Evolutionary conservation across 148 eudicot species (phyloP).

Genomic region (Rhododendron griersonianum): DNA sequence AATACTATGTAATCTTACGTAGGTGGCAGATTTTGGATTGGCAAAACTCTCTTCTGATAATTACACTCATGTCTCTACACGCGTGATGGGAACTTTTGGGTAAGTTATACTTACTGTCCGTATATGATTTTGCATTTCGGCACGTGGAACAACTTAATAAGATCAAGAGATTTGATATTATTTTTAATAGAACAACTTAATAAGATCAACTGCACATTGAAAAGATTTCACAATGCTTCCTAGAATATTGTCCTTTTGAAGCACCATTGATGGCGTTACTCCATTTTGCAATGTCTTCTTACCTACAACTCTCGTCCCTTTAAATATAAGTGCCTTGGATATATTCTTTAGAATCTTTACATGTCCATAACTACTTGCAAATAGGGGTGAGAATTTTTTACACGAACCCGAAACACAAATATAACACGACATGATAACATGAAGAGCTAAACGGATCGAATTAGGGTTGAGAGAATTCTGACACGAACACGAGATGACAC

Average conservation of each 20-base stretch:
- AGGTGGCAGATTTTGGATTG: conserved; percentile 96
- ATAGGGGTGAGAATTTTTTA: too few relatives aligned
- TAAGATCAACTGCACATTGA: neutral
- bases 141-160: neutral
- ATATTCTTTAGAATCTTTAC: neutral
- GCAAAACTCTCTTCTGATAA: conserved; percentile 78
- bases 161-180: neutral
- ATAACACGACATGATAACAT: too few relatives aligned
- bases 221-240: neutral
- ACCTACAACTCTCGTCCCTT: neutral
- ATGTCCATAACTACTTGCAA: neutral
- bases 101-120: conserved; percentile 10
- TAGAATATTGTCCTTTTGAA: neutral
- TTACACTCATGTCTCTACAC: conserved; percentile 79
- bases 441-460: too few relatives aligned
- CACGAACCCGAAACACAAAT: too few relatives aligned
- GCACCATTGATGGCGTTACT: neutral
- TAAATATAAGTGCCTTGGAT: neutral
- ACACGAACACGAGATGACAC: too few relatives aligned
- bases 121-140: neutral
- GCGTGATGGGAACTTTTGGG: conserved; percentile 98
- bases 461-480: too few relatives aligned
- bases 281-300: neutral
- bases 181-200: too few relatives aligned
- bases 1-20: neutral